Base-by-base conservation (phyloP, 2,329 filamentous ascomycete species). In the Fusarium globosum region DNA sequence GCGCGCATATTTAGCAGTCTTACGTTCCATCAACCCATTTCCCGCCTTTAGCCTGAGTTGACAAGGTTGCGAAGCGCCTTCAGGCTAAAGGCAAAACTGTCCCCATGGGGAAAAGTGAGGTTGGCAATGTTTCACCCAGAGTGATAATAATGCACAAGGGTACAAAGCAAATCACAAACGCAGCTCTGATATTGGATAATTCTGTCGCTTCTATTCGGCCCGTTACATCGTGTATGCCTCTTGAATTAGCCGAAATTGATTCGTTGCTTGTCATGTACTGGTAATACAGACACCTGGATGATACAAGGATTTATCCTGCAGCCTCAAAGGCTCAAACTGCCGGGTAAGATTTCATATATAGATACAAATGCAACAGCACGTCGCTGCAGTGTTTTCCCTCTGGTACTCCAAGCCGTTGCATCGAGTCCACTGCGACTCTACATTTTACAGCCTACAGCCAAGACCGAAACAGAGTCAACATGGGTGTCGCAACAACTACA, bases 401-500 rank as follows among this genome's bases (percentile, higher is more conserved):
- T 62, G 51, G 11, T 48, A 33, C 23, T 56, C 21, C n/a, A 45
- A 63, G 39, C 35, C 6, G 35, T 58, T 58, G 52, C 51, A 58
- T 43, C 13, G 42, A 60, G 39, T 21, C 39, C 41, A 48, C n/a
- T 30, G 53, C 14, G 42, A 48, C 42, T 46, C 55, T 35, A 33
- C 21, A 11, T n/a, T 28, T 18, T 26, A 5, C 15, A 7, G 4
- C 13, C 14, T 2, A 16, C 14, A 26, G 41, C 43, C 28, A 51
- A 30, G 28, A 20, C 28, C 21, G n/a, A 53, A 35, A 52, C 6
- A 35, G 16, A 36, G 48, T 14, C 58, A 66, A 41, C 6, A 72
- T 72, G 69, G 69, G 69, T 52, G 69, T 57, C 38, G 58, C 53
- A n/a, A 28, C 59, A 7, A 65, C 69, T 21, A 56, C 61, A 23